These are phyloP conservation scores for Nitzschia sp. DNA, from an alignment of 108 stramenopile genomes.

Conservation along the genomic window DNA sequence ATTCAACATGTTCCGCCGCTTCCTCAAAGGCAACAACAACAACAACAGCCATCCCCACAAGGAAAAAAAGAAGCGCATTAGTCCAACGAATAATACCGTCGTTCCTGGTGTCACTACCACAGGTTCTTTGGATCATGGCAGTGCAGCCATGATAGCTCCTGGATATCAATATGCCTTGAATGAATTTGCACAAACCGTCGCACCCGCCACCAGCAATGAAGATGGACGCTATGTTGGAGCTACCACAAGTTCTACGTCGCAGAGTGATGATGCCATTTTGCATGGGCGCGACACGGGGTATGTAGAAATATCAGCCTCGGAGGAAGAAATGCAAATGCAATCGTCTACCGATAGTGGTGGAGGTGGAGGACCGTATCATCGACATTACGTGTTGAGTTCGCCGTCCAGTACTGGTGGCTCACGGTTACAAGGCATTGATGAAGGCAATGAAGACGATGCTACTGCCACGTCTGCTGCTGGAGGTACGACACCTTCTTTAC, in stretches of 20 bases:
- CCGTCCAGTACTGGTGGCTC: neutral
- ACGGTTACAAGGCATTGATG: neutral
- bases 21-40: neutral
- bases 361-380: neutral
- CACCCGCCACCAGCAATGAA: constrained; percentile 26
- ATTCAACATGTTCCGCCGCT: constrained; percentile 7
- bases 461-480: neutral
- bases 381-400: neutral
- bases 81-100: neutral
- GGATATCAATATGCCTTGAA: constrained; percentile 59
- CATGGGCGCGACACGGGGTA: neutral
- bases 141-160: neutral
- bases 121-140: neutral
- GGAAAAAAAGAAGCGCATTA: constrained; percentile 22
- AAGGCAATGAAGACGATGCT: neutral
- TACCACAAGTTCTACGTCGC: neutral
- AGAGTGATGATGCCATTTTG: neutral
- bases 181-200: constrained; percentile 57
- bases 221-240: constrained; percentile 13
- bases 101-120: neutral
- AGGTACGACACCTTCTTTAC: neutral
- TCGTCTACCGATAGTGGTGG: neutral
- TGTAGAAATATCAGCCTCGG: neutral
- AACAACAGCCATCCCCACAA: neutral
- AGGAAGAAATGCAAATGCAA: neutral